Percentiles rank a stretch among this genome's conserved stretches.
Conservation (phyloP, 2,329 filamentous ascomycete genomes). For the Tolypocladium capitatum region DNA sequence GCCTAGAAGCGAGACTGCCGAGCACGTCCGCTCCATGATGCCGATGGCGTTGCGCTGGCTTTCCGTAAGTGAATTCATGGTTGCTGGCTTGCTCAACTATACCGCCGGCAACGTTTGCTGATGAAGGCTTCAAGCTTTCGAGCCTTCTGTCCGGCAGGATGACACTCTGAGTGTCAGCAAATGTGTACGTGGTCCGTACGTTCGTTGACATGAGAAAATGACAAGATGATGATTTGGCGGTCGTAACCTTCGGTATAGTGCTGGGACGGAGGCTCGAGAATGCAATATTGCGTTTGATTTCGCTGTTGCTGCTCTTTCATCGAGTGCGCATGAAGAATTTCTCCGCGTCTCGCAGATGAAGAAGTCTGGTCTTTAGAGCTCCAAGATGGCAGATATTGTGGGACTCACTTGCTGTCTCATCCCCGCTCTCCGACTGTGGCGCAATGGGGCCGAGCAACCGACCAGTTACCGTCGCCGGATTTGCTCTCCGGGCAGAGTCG, state of each 20-base stretch:
- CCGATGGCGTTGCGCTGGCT: constrained; percentile 30
- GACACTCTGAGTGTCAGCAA: neutral
- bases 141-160: neutral
- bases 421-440: no score
- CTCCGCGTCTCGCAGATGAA: neutral
- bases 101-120: neutral
- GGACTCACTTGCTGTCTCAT: no score
- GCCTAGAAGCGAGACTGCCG: constrained; percentile 56
- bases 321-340: neutral
- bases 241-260: neutral
- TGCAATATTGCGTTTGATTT: neutral
- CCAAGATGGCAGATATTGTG: neutral
- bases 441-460: no score
- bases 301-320: neutral
- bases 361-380: no score
- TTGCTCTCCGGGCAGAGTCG: no score
- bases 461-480: no score
- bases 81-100: neutral
- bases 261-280: neutral
- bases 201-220: neutral
- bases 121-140: no score
- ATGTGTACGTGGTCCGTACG: neutral
- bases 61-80: neutral
- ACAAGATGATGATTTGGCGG: neutral
- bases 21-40: constrained; percentile 53